A percentile compares a stretch with the other conserved stretches of the same genome.
Evolutionary conservation across 2,329 filamentous ascomycete genomes (phyloP).

Genomic region (Phyllachora maydis): DNA sequence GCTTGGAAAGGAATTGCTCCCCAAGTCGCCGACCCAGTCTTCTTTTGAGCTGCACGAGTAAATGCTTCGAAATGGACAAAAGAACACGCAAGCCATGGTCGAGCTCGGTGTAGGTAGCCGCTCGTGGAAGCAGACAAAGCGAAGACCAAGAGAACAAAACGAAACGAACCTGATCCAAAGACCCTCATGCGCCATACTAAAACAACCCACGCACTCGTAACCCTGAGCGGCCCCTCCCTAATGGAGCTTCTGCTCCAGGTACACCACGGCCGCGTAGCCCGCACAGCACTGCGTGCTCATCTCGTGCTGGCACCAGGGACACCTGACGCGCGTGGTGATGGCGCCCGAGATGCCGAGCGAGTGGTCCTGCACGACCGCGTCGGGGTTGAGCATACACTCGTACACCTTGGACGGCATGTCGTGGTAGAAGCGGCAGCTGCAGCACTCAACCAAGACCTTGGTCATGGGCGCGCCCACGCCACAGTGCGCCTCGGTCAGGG

Average conservation of each 20-base stretch:
- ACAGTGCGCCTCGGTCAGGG: constrained; percentile 4
- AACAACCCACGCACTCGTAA: no score
- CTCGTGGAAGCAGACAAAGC: no score
- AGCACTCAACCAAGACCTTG: constrained; percentile 47
- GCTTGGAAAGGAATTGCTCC: no score
- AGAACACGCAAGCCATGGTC: no score
- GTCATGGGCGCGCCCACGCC: constrained; percentile 19
- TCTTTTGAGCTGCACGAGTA: no score
- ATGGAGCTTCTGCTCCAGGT: constrained; percentile 44
- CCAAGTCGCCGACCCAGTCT: no score
- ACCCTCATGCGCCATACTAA: no score
- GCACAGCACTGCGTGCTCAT: constrained; percentile 52
- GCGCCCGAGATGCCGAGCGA: constrained; percentile 30
- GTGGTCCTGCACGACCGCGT: constrained; percentile 29
- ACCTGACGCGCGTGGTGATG: constrained; percentile 41
- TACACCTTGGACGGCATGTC: constrained; percentile 45
- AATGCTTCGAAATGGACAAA: no score
- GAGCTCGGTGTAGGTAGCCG: no score
- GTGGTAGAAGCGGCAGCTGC: constrained; percentile 41
- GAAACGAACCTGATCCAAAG: no score
- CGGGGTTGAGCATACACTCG: constrained; percentile 40
- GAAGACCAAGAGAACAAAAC: no score
- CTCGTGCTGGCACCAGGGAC: constrained; percentile 51
- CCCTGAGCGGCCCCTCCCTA: no score
- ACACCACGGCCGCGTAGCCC: constrained; percentile 45